Evolutionary conservation across 2,329 filamentous ascomycete species (phyloP), one percentile per base, ranked within the genome.

Genomic region (Ascochyta clinopodiicola): DNA sequence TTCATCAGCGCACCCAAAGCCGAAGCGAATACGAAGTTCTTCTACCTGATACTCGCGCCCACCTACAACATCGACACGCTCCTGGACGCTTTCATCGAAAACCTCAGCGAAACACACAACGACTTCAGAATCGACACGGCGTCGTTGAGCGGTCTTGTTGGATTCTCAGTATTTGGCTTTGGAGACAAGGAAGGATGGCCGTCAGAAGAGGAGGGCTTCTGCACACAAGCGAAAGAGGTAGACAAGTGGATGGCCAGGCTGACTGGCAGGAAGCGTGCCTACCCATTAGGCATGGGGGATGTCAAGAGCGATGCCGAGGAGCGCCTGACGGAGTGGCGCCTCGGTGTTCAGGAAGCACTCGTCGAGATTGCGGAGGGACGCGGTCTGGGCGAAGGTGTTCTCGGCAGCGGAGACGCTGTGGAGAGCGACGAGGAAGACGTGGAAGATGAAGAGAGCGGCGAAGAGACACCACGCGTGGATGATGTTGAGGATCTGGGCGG

Each of bases 201-300:
- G 0, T 91, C 89, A 0, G 92, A 96, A 76, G 86, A 88, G 56
- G 90, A 95, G 65, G 94, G 94, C 0, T 99, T 93, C 77, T 97
- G 94, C 73, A 92, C 91, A 59, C 94, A 98, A 73, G 94, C 94
- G 1, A 90, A 88, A 69, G 88, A 96, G 64, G 82, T 96, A 3
- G 94, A 99, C 73, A 92, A 87, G 72, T 98, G 95, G 94, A 91
- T 99, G 90, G 92, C 94, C n/a, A 96, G 92, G 72, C 78, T 99
- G 68, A 96, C 93, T 0, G 88, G 86, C 1, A 85, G 89, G 59
- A 96, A 94, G 78, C 84, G 93, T 70, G 93, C 92, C 0, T 98
- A 89, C 67, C 94, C 94, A 0, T 80, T 98, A 6, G 95, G 95
- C 4, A 88, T 94, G 82, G 92, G 90, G 2, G 92, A 98, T 75